phyloP scores from a whole-genome alignment of 2,329 filamentous ascomycete genomes.

The Colletotrichum viniferum region DNA sequence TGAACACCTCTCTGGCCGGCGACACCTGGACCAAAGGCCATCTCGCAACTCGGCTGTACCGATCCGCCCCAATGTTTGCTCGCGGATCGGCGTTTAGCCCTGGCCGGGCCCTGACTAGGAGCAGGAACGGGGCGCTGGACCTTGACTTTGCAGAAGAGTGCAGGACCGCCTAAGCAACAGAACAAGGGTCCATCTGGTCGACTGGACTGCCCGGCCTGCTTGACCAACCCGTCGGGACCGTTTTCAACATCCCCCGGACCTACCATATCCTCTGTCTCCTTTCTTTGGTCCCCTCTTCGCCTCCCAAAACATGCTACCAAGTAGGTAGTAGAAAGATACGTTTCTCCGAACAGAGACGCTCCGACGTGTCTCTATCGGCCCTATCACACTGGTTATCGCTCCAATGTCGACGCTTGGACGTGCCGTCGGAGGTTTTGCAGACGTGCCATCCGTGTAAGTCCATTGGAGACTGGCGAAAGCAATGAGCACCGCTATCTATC shows the following conservation, averaged over 20 bases:
- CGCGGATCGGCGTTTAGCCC: conserved; percentile 7
- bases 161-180: neutral
- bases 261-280: conserved; percentile 2
- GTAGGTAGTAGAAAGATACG: neutral
- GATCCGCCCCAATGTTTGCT: conserved; percentile 10
- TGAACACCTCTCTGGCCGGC: neutral
- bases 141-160: neutral
- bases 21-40: neutral
- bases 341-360: neutral
- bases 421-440: neutral
- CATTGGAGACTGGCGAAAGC: conserved; percentile 10
- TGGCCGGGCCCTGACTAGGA: conserved; percentile 4
- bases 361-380: conserved; percentile 2
- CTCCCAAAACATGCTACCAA: neutral
- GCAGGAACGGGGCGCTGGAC: neutral
- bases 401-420: conserved; percentile 3
- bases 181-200: conserved; percentile 7
- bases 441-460: conserved; percentile 17
- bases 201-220: conserved; percentile 3
- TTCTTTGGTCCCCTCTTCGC: neutral
- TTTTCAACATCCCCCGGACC: conserved; percentile 6
- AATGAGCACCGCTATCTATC: neutral
- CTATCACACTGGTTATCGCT: neutral
- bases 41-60: neutral
- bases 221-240: conserved; percentile 18